Percentiles rank a stretch among this genome's conserved stretches.
Evolutionary conservation across 2,329 filamentous ascomycete genomes (phyloP).

Genomic region (Colletotrichum spinosum): DNA sequence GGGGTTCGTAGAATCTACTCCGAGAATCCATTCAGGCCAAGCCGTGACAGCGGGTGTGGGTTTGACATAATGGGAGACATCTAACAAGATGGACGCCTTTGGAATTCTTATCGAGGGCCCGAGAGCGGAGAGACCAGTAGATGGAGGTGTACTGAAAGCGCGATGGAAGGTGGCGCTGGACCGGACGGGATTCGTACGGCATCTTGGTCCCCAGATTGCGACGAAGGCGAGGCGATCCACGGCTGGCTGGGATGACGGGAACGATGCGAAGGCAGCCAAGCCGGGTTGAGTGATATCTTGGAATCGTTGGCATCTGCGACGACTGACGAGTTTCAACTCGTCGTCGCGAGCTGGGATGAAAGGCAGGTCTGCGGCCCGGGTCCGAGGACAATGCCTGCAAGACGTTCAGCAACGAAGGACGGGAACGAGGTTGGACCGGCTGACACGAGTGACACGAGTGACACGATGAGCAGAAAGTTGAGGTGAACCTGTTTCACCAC

Average conservation of each 20-base stretch:
- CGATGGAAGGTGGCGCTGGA: conserved; percentile 5
- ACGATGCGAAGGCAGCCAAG: no score
- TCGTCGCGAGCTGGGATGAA: conserved; percentile 31
- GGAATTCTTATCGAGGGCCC: conserved; percentile 19
- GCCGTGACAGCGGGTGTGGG: conserved; percentile 7
- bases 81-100: conserved; percentile 17
- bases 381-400: conserved; percentile 24
- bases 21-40: not conserved
- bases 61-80: conserved; percentile 29
- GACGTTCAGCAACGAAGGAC: not conserved
- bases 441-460: conserved; percentile 1
- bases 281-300: no score
- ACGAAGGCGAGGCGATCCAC: conserved; percentile 10
- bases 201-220: conserved; percentile 21
- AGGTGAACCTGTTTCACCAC: conserved; percentile 38
- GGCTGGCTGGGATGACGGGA: not conserved
- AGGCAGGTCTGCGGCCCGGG: conserved; percentile 19
- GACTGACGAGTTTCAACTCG: conserved; percentile 31
- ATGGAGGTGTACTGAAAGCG: conserved; percentile 10
- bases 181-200: conserved; percentile 31
- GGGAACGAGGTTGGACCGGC: conserved; percentile 7
- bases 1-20: conserved; percentile 8
- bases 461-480: conserved; percentile 30
- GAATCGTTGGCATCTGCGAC: conserved; percentile 8
- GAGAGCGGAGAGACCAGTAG: conserved; percentile 7